Evolutionary conservation across 768 basidiomycete species (phyloP), one percentile per base, ranked within the genome.

Genomic region (Mycena galericulata): DNA sequence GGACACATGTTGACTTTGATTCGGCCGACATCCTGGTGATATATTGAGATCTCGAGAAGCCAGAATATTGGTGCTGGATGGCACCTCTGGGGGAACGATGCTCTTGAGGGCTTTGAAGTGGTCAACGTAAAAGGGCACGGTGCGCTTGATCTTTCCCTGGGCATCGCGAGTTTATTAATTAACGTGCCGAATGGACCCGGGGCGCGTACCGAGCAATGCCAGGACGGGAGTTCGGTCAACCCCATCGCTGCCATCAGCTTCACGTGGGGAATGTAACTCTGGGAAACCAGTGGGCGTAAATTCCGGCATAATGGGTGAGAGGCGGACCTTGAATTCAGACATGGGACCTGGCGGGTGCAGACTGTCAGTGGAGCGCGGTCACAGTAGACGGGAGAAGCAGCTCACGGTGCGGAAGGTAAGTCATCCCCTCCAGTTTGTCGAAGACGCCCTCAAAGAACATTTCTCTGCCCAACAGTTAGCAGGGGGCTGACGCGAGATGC

Each of bases 1-100:
- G 91, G 87, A 66, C 88, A 90, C 77, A 92, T 81, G 17, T 90
- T 93, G 65, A 93, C 73, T 76, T 95, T 94, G 77, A 93, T 85
- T 73, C 84, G 82, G 73, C 85, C 84, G 65, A 91, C 87, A 72
- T 92, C 90, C 87, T 89, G 57, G 30, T 27, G 29, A 49, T 57
- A 45, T 29, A 64, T 41, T 67, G 34, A 67, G 46, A 70, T 27
- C 40, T 56, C 17, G 41, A 62, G 63, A 58, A 62, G 69, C 30
- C 30, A 12, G 7, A 9, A 20, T 41, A 7, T 24, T 38, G 59
- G 51, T 26, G 43, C 51, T 22, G 24, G 14, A 57, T 70, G 73
- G 12, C 68, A 88, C 89, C 78, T 91, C 85, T 10, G 86, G 81
- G 20, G 86, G 74, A 27, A 91, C 88, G 22, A 90, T 73, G 29